Conservation (phyloP, 352 stramenopile genomes). For the Phytophthora hibernalis region DNA sequence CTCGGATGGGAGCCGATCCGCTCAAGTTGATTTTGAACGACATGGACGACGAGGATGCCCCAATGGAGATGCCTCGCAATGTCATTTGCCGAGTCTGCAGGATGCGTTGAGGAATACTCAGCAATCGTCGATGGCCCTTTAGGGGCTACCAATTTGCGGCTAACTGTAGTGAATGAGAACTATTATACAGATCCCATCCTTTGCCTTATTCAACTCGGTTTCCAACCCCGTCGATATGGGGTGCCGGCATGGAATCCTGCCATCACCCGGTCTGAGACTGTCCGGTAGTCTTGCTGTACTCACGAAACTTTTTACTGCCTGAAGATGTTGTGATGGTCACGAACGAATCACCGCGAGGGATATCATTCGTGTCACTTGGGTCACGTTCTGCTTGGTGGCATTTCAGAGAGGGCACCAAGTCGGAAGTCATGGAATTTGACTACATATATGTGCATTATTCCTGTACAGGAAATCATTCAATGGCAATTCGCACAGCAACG, state of each 20-base stretch:
- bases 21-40: slow-evolving; percentile 28
- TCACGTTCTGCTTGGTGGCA: slow-evolving; percentile 16
- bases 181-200: background rate
- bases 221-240: background rate
- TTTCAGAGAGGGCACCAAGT: background rate
- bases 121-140: slow-evolving; percentile 19
- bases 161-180: slow-evolving; percentile 5
- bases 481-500: no score
- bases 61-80: slow-evolving; percentile 6
- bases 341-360: background rate
- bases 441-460: no score
- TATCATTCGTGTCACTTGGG: slow-evolving; percentile 8
- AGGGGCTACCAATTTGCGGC: background rate
- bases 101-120: slow-evolving; percentile 40
- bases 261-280: background rate
- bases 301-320: slow-evolving; percentile 26
- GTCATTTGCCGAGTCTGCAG: slow-evolving; percentile 29
- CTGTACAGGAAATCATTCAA: no score
- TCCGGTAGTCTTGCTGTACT: slow-evolving; percentile 12
- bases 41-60: background rate
- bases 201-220: background rate
- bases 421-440: background rate
- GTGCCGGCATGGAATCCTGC: background rate
- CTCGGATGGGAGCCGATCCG: slow-evolving; percentile 1
- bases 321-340: slow-evolving; percentile 18